Evolutionary conservation across 2,329 filamentous ascomycete species (phyloP), one percentile per base, ranked within the genome.

Genomic region (Fusarium chuoi): DNA sequence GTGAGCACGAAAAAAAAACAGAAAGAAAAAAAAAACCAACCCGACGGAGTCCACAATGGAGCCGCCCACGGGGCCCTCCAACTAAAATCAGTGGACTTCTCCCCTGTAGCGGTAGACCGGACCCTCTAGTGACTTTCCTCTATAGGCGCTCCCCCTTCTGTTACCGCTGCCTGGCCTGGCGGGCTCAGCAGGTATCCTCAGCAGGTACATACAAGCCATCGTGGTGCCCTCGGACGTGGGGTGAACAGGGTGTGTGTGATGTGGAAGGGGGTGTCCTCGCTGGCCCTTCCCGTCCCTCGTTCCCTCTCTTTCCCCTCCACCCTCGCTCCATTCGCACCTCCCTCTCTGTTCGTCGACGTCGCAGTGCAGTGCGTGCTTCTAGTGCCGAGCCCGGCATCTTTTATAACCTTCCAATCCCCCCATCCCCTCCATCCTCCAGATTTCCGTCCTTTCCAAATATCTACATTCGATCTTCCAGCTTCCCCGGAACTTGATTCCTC

Each of bases 321-420:
- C 61, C 70, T 67, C 65, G 67, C 76, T 78, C 70, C 62, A 67
- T 70, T 71, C 70, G 65, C 74, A 72, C 67, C 52, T 74, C 63
- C 68, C 58, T 74, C 58, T 74, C 71, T 55, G 54, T 59, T 69
- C 44, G 61, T 71, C 68, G 66, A 74, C 44, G 70, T 68, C 63
- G 62, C 71, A 71, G 68, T 75, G 62, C 69, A 71, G 68, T 75
- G 74, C 61, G 56, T 75, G 71, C 51, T 59, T 70, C 71, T 75
- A 69, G 74, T 77, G 78, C 78, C 79, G 78, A 79, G 76, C 79
- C 80, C 80, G 80, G 77, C 75, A 78, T 75, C 71, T 77, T 79
- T 78, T 79, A 78, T 79, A 79, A 78, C 73, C 76, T 70, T 74
- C 72, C 62, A 68, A 76, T 76, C 68, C 77, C 76, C 77, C 77